Evolutionary conservation across 83 land plant species (phyloP).

Genomic region (Diphasiastrum complanatum): DNA sequence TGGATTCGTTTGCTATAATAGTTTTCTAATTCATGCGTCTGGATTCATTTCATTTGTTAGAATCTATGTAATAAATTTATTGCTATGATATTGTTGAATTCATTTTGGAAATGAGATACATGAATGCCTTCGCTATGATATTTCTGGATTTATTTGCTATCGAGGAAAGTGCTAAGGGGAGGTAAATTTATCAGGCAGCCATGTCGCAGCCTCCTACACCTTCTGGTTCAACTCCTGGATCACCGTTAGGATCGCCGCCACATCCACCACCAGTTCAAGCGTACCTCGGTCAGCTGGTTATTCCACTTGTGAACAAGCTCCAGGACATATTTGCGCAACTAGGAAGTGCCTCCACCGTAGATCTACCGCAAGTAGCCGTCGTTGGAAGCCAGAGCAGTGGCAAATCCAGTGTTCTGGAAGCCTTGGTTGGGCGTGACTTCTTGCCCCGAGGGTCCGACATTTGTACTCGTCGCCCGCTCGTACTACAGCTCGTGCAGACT

Average conservation of each 20-base stretch:
- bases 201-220: conserved; percentile 17
- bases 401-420: conserved; percentile 87
- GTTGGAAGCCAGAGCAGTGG: conserved; percentile 98
- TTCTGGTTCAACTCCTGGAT: conserved; percentile 13
- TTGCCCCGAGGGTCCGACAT: conserved; percentile 78
- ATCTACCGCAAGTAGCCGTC: conserved; percentile 88
- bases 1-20: too few species aligned
- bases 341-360: conserved; percentile 67
- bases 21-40: too few species aligned
- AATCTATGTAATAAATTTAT: too few species aligned
- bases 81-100: too few species aligned
- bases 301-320: conserved; percentile 84
- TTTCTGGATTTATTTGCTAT: too few species aligned
- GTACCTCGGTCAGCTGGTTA: conserved; percentile 54
- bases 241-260: conserved; percentile 14
- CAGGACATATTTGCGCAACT: conserved; percentile 86
- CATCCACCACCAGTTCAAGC: conserved; percentile 20
- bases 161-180: too few species aligned
- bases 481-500: conserved; percentile 67
- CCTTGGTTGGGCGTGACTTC: conserved; percentile 87
- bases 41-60: too few species aligned
- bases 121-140: too few species aligned
- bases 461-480: conserved; percentile 82
- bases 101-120: too few species aligned
- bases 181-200: too few species aligned